phyloP scores from a whole-genome alignment of 108 stramenopile genomes.

The Craspedostauros australis region DNA sequence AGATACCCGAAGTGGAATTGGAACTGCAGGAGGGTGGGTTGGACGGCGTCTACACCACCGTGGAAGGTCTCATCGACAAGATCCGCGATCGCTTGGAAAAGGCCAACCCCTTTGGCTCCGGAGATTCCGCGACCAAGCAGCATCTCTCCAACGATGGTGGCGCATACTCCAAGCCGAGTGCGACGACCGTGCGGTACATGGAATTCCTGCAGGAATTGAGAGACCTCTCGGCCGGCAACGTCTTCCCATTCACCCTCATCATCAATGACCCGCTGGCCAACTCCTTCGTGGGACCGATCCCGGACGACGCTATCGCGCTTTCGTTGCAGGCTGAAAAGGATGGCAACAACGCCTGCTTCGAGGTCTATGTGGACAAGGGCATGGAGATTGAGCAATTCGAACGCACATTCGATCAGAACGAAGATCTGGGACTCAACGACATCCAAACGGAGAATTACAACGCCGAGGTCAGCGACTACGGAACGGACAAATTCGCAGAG shows the following conservation, averaged over 20 bases:
- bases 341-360: slow-evolving; percentile 16
- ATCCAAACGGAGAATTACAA: slow-evolving; percentile 45
- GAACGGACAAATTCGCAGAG: slow-evolving; percentile 24
- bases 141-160: slow-evolving; percentile 37
- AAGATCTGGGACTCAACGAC: slow-evolving; percentile 56
- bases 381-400: slow-evolving; percentile 42
- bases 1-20: slow-evolving; percentile 71
- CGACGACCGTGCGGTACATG: slow-evolving; percentile 24
- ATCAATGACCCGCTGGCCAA: slow-evolving; percentile 84
- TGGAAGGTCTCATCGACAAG: slow-evolving; percentile 79
- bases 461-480: slow-evolving; percentile 6
- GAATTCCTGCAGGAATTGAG: slow-evolving; percentile 43
- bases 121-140: slow-evolving; percentile 56
- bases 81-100: slow-evolving; percentile 42
- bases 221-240: slow-evolving; percentile 15
- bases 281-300: slow-evolving; percentile 71
- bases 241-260: slow-evolving; percentile 74
- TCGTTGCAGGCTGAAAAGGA: slow-evolving; percentile 28
- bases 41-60: slow-evolving; percentile 88
- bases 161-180: slow-evolving; percentile 11
- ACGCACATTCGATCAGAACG: slow-evolving; percentile 55
- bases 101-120: slow-evolving; percentile 67
- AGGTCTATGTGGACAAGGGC: slow-evolving; percentile 18
- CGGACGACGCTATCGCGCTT: slow-evolving; percentile 10
- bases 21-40: slow-evolving; percentile 60